Base-by-base conservation (phyloP, 106 monocot species). In the Agapanthus africanus region DNA sequence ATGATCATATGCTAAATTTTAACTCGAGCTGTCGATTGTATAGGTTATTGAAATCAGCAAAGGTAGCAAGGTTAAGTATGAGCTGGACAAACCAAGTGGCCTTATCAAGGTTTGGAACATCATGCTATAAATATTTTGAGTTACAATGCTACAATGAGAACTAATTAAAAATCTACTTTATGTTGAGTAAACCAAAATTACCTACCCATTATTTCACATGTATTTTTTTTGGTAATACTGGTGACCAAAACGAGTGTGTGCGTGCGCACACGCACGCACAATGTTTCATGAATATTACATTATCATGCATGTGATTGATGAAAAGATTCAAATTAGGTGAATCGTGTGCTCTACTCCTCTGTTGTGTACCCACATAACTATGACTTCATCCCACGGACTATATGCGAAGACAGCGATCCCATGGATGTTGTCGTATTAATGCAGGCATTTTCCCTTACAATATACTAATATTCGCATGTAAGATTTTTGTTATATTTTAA, bases 1-100 rank as follows among this genome's bases (percentile, higher is more conserved):
- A 44, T 44, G 16, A 44, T 13, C 44, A 44, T 21, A 50, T 50
- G 50, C 50, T 50, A 1, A 21, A 50, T 21, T 50, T 50, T 21
- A 1, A 2, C 50, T 50, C 50, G 22, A 50, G 50, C 10, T 50
- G 7, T 50, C 22, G 28, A 61, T 70, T 56, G 47, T 67, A 32
- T 70, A 90, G 90, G 90, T 90, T 21, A 66, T 90, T 71, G 90
- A 90, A 80, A 90, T 90, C 22, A 65, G 76, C 41, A 90, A 85
- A 54, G 90, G 90, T 2, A 90, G 90, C 78, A 90, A 90, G 83
- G 90, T 90, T 13, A 90, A 90, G 75, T 90, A 90, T 65, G 90
- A 90, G 59, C 71, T 90, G 46, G 90, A 90, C 75, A 90, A 90
- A 73, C 8, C 69, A 15, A 85, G 78, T 73, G 90, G 90, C 39